Percentiles rank a stretch among this genome's conserved stretches.
Evolutionary conservation across 306 rosid genomes (phyloP).

Genomic region (Prosopis cineraria): DNA sequence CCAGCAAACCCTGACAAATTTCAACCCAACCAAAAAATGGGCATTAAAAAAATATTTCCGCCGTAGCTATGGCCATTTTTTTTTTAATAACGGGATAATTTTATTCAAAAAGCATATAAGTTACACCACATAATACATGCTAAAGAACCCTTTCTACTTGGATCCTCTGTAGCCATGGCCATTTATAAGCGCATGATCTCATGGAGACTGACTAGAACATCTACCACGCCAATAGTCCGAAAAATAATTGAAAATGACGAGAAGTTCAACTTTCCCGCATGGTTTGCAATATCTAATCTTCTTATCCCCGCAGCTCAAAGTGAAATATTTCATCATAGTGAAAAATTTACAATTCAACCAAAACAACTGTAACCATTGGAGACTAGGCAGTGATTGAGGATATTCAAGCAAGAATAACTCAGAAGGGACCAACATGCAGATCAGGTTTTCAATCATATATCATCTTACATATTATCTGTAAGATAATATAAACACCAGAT

Average conservation of each 20-base stretch:
- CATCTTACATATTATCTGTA: background rate
- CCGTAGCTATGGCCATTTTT: background rate
- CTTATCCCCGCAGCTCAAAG: constrained; percentile 1
- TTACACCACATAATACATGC: too few relatives aligned
- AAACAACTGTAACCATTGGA: background rate
- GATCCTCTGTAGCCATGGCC: too few relatives aligned
- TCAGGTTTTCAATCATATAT: background rate
- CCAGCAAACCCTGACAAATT: background rate
- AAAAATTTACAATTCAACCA: background rate
- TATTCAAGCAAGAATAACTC: background rate
- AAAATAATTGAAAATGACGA: background rate
- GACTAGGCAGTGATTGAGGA: background rate
- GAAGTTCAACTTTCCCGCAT: background rate
- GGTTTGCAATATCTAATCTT: background rate
- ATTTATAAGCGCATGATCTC: background rate
- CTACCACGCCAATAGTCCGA: background rate
- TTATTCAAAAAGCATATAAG: too few relatives aligned
- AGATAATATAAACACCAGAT: constrained; percentile 1
- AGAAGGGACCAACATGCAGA: constrained; percentile 7
- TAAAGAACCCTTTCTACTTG: too few relatives aligned
- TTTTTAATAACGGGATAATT: too few relatives aligned
- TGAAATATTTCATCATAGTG: background rate
- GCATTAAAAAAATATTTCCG: background rate
- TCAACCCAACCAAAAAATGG: background rate
- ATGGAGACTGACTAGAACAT: background rate